phyloP scores from a whole-genome alignment of 2,329 filamentous ascomycete genomes.

The Tolypocladium sp. region DNA sequence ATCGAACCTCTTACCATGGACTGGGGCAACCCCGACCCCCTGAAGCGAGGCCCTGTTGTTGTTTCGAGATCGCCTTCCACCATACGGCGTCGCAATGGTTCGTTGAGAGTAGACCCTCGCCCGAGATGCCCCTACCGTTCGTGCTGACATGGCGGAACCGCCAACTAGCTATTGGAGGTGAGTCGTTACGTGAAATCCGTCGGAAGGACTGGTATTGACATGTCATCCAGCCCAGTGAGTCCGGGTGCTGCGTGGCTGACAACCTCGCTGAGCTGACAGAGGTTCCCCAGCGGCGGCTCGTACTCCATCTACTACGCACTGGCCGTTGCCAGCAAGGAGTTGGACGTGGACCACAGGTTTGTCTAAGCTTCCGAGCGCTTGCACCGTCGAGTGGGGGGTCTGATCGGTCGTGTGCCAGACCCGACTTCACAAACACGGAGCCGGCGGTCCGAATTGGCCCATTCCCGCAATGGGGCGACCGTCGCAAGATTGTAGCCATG shows the following conservation, averaged over 20 bases:
- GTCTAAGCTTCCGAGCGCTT: not conserved
- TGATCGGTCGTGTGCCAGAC: conserved; percentile 21
- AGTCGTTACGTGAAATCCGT: conserved; percentile 12
- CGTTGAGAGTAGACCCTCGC: conserved; percentile 14
- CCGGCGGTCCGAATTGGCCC: conserved; percentile 84
- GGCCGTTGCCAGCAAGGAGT: conserved; percentile 82
- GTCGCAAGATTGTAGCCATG: conserved; percentile 95
- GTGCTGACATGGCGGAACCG: conserved; percentile 6
- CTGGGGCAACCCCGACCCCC: conserved; percentile 74
- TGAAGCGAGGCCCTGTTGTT: conserved; percentile 74
- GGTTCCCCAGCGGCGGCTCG: conserved; percentile 58
- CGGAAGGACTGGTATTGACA: not conserved
- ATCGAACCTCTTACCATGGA: conserved; percentile 84
- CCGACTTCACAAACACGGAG: conserved; percentile 69
- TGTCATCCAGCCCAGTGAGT: conserved; percentile 26
- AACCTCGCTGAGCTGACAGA: not conserved
- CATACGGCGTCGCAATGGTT: conserved; percentile 73
- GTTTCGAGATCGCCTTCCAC: conserved; percentile 70
- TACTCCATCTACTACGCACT: conserved; percentile 95
- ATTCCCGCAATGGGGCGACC: conserved; percentile 81
- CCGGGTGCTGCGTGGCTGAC: not conserved
- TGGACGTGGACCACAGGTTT: conserved; percentile 68
- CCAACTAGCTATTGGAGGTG: conserved; percentile 46
- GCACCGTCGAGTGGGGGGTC: too few relatives aligned
- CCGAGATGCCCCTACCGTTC: not conserved